Percentiles rank a stretch among this genome's conserved stretches.
Conservation (phyloP, 352 stramenopile genomes). For the Bremia lactucae region DNA sequence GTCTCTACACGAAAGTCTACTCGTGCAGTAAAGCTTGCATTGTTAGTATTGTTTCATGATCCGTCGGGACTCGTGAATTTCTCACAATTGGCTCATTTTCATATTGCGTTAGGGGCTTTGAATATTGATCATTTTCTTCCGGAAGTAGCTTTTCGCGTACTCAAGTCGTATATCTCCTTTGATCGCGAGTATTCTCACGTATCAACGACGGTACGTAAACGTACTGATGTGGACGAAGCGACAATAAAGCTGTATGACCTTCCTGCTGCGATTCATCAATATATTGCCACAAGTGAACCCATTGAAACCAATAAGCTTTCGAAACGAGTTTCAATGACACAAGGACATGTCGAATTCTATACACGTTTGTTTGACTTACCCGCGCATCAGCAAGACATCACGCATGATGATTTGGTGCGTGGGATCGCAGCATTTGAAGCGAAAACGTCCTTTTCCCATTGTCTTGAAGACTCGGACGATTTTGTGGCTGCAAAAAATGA, state of each 20-base stretch:
- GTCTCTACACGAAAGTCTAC: constrained; percentile 25
- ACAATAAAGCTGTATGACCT: constrained; percentile 47
- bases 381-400: constrained; percentile 32
- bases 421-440: constrained; percentile 34
- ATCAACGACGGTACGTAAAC: constrained; percentile 1
- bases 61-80: constrained; percentile 73
- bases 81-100: constrained; percentile 83
- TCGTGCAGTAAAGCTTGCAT: constrained; percentile 46
- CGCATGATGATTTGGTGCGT: constrained; percentile 57
- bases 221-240: constrained; percentile 8
- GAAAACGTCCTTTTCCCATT: constrained; percentile 9
- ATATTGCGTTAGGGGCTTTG: constrained; percentile 62
- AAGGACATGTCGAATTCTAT: constrained; percentile 23
- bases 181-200: constrained; percentile 5
- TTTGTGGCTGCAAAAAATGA: constrained; percentile 21
- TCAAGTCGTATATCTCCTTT: constrained; percentile 35
- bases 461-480: constrained; percentile 9
- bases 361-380: constrained; percentile 42
- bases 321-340: constrained; percentile 4
- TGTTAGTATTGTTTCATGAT: constrained; percentile 65
- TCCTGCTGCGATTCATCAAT: constrained; percentile 30
- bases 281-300: constrained; percentile 18
- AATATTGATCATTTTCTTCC: constrained; percentile 66
- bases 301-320: constrained; percentile 3
- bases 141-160: constrained; percentile 64